Evolutionary conservation across 1,284 basidiomycete genomes (phyloP).

Genomic region (Ustilago nuda): DNA sequence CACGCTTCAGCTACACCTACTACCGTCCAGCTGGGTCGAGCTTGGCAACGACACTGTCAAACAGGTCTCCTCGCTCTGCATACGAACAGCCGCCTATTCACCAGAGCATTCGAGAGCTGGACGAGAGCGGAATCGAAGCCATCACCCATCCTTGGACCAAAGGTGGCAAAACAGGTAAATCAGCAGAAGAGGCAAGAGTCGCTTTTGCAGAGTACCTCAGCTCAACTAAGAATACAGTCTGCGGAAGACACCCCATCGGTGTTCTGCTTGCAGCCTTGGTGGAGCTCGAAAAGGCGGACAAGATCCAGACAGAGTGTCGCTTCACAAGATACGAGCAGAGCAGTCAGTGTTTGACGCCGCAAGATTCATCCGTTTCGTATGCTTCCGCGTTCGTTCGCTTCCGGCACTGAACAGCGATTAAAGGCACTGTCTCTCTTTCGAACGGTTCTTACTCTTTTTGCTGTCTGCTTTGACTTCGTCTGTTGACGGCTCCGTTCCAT

Average conservation of each 20-base stretch:
- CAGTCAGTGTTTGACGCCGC: constrained; percentile 76
- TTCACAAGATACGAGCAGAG: constrained; percentile 76
- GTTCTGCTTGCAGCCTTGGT: constrained; percentile 84
- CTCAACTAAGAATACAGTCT: constrained; percentile 93
- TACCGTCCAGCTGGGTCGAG: constrained; percentile 79
- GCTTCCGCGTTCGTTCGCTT: constrained; percentile 78
- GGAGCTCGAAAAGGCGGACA: constrained; percentile 74
- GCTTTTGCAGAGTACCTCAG: constrained; percentile 76
- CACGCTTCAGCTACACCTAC: constrained; percentile 83
- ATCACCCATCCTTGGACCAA: constrained; percentile 73
- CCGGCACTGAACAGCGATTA: constrained; percentile 1
- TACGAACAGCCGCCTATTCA: constrained; percentile 57
- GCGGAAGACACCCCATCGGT: constrained; percentile 93
- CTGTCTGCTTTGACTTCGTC: background rate
- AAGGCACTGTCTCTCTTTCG: background rate
- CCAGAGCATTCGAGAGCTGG: constrained; percentile 79
- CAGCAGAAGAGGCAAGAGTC: constrained; percentile 46
- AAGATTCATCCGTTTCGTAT: constrained; percentile 93
- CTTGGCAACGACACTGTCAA: constrained; percentile 55
- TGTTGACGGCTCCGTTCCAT: background rate
- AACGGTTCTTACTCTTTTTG: background rate
- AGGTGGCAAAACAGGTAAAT: constrained; percentile 32
- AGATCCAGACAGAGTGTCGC: constrained; percentile 41
- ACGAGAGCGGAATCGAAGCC: constrained; percentile 81
- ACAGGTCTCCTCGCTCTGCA: constrained; percentile 7